These are phyloP conservation scores for Jacaranda copaia DNA, from an alignment of 257 asterid genomes.

Conservation along the genomic window DNA sequence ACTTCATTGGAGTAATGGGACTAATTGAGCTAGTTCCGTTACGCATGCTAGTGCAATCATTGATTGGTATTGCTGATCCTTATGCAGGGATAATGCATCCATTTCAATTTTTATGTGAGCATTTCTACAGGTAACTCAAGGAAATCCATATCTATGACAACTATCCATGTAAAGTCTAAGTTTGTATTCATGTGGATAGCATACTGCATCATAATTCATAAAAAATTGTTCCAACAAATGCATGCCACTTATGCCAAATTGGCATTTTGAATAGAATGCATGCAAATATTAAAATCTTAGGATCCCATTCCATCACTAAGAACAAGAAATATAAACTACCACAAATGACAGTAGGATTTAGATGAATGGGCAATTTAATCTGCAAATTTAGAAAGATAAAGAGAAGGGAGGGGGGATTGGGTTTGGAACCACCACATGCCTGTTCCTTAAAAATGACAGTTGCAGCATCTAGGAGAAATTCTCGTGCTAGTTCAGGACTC, in stretches of 20 bases:
- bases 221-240: not conserved
- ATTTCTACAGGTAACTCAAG: conserved; percentile 1
- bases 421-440: conserved; percentile 55
- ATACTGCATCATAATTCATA: not conserved
- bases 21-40: not conserved
- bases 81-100: conserved; percentile 1
- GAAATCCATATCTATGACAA: conserved; percentile 7
- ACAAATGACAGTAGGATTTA: not conserved
- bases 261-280: not conserved
- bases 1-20: conserved; percentile 18
- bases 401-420: not conserved
- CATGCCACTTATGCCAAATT: not conserved
- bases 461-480: conserved; percentile 99
- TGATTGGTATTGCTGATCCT: not conserved
- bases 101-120: not conserved
- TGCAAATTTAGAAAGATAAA: not conserved
- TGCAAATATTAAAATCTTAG: not conserved
- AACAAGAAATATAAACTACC: not conserved
- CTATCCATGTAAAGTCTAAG: not conserved
- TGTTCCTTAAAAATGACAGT: conserved; percentile 97
- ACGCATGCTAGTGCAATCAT: conserved; percentile 21
- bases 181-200: conserved; percentile 14
- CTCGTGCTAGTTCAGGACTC: conserved; percentile 99
- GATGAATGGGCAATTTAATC: conserved; percentile 6
- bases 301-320: conserved; percentile 9